These are phyloP conservation scores for Boletus smithii DNA, from an alignment of 1,284 basidiomycete genomes.

Conservation along the genomic window DNA sequence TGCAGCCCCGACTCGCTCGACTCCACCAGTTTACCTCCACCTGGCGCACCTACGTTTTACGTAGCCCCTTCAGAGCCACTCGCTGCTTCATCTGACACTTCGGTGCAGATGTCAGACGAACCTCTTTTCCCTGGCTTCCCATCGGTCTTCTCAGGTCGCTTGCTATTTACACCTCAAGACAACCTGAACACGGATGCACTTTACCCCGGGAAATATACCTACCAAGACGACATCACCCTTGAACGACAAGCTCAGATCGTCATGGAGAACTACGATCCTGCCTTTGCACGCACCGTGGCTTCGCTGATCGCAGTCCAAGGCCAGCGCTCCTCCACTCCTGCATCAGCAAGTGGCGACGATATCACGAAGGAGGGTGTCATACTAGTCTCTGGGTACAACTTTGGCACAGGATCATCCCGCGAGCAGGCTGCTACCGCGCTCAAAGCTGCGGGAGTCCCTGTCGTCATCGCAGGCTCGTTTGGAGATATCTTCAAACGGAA, in stretches of 20 bases:
- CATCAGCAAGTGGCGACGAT: conserved; percentile 14
- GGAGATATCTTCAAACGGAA: conserved; percentile 99
- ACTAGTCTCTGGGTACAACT: conserved; percentile 95
- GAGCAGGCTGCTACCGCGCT: conserved; percentile 98
- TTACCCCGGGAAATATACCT: conserved; percentile 99
- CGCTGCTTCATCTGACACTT: conserved; percentile 25
- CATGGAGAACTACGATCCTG: conserved; percentile 97
- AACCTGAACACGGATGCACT: conserved; percentile 98
- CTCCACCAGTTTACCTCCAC: conserved; percentile 49
- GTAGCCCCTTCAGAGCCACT: conserved; percentile 39
- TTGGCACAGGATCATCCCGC: conserved; percentile 97
- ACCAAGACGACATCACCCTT: conserved; percentile 98
- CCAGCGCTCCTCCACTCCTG: conserved; percentile 13
- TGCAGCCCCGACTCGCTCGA: conserved; percentile 78
- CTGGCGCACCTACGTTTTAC: conserved; percentile 58
- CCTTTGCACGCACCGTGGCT: conserved; percentile 76
- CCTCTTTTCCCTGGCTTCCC: conserved; percentile 82
- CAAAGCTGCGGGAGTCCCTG: conserved; percentile 88
- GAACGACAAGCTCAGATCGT: conserved; percentile 95
- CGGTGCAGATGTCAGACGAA: conserved; percentile 43
- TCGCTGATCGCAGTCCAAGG: conserved; percentile 44
- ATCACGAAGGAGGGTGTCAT: conserved; percentile 60
- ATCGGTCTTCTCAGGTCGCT: conserved; percentile 72
- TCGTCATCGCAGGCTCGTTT: conserved; percentile 95
- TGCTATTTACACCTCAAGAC: conserved; percentile 94